Evolutionary conservation across 192 early-diverging fungal species (phyloP).

Genomic region (Rhizoclosmatium sp.): DNA sequence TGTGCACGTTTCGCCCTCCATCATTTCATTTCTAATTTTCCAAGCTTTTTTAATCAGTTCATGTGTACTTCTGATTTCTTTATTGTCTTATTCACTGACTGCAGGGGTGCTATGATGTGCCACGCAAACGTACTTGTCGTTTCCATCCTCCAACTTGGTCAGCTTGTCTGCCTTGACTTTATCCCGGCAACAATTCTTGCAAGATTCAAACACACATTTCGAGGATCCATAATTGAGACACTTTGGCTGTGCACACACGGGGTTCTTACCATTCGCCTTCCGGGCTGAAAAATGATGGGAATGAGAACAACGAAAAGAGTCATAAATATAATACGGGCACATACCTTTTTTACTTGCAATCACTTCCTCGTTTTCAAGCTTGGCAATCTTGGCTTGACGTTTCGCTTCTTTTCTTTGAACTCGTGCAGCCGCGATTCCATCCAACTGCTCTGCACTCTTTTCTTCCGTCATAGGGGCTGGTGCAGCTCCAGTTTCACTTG

Average conservation of each 20-base stretch:
- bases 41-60: too few species aligned
- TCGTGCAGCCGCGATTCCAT: constrained; percentile 5
- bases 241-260: constrained; percentile 16
- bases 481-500: constrained; percentile 1
- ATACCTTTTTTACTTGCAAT: constrained; percentile 15
- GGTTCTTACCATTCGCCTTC: constrained; percentile 31
- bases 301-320: background rate
- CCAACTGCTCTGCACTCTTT: background rate
- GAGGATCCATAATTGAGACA: constrained; percentile 48
- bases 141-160: background rate
- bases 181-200: constrained; percentile 51
- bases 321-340: too few species aligned
- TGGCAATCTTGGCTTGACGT: background rate
- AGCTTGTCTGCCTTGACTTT: background rate
- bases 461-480: background rate
- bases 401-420: constrained; percentile 24
- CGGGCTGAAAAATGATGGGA: background rate
- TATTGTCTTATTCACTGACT: background rate
- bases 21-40: too few species aligned
- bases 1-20: too few species aligned
- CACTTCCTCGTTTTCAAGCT: background rate
- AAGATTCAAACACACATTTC: constrained; percentile 45
- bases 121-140: constrained; percentile 1
- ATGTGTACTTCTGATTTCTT: too few species aligned
- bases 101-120: background rate